Conservation (phyloP, 2,329 filamentous ascomycete genomes). For the Paraconiothyrium sp. region DNA sequence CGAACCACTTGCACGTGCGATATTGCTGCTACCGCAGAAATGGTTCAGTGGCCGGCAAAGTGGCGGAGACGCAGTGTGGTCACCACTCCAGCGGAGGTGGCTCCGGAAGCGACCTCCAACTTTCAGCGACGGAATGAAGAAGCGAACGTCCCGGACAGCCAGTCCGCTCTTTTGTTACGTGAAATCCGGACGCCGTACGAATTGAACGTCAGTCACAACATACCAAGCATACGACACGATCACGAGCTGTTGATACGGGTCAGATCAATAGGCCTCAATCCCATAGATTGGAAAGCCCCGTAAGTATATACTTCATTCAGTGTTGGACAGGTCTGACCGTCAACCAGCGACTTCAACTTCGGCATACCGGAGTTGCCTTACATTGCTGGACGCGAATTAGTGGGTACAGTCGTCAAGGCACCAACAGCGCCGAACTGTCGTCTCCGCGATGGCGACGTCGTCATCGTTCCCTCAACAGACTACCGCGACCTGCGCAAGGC, state of each 20-base stretch:
- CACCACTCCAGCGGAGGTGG: slow-evolving; percentile 4
- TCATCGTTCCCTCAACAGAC: slow-evolving; percentile 75
- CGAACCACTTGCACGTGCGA: slow-evolving; percentile 5
- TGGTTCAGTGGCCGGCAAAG: slow-evolving; percentile 23
- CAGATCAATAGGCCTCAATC: slow-evolving; percentile 74
- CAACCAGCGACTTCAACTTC: slow-evolving; percentile 72
- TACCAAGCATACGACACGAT: slow-evolving; percentile 57
- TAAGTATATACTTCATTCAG: slow-evolving; percentile 49
- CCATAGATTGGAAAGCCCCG: slow-evolving; percentile 80
- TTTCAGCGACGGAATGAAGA: slow-evolving; percentile 22
- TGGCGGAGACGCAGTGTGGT: slow-evolving; percentile 25
- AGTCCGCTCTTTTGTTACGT: slow-evolving; percentile 62
- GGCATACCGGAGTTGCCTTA: slow-evolving; percentile 74
- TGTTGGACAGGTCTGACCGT: neutral
- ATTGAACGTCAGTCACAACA: slow-evolving; percentile 54
- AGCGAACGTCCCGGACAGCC: slow-evolving; percentile 35
- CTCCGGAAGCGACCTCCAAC: slow-evolving; percentile 4
- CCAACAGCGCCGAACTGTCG: slow-evolving; percentile 5
- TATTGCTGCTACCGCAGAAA: slow-evolving; percentile 3
- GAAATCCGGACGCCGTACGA: slow-evolving; percentile 61
- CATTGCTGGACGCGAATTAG: slow-evolving; percentile 75
- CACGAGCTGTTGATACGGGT: slow-evolving; percentile 71
- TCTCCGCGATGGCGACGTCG: slow-evolving; percentile 13
- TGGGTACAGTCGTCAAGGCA: slow-evolving; percentile 54
- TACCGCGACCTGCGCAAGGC: slow-evolving; percentile 77